Percentiles rank a stretch among this genome's conserved stretches.
phyloP scores from a whole-genome alignment of 2,329 filamentous ascomycete genomes.

The Neonectria ditissima region DNA sequence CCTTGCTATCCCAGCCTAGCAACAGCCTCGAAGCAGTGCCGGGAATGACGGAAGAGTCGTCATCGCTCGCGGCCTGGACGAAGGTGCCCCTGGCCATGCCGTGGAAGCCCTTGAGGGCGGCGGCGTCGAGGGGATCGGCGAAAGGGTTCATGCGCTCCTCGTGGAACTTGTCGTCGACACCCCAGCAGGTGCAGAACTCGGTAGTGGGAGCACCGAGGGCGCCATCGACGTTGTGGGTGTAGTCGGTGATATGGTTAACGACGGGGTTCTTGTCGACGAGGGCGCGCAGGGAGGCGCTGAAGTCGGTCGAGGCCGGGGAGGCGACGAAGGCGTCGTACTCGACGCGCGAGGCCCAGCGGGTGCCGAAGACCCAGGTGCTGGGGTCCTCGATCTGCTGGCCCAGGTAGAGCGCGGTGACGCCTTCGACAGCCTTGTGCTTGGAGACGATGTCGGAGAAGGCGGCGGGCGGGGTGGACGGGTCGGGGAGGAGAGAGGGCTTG shows the following conservation, averaged over 20 bases:
- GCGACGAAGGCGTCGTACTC: slow-evolving; percentile 52
- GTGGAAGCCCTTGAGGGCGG: slow-evolving; percentile 46
- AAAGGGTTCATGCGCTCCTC: slow-evolving; percentile 48
- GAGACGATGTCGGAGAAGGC: slow-evolving; percentile 44
- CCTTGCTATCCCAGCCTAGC: slow-evolving; percentile 55
- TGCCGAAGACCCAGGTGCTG: slow-evolving; percentile 47
- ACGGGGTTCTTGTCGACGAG: slow-evolving; percentile 44
- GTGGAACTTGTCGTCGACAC: slow-evolving; percentile 48
- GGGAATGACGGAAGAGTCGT: slow-evolving; percentile 43
- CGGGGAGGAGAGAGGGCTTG: slow-evolving; percentile 43
- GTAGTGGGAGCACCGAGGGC: slow-evolving; percentile 52
- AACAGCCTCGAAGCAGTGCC: slow-evolving; percentile 49
- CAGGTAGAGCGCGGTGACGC: slow-evolving; percentile 49
- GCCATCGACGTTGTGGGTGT: slow-evolving; percentile 36
- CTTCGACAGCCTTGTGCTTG: slow-evolving; percentile 47
- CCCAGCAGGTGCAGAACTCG: slow-evolving; percentile 54
- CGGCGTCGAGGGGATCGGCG: slow-evolving; percentile 38
- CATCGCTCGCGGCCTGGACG: slow-evolving; percentile 45
- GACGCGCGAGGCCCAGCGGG: slow-evolving; percentile 50
- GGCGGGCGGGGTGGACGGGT: slow-evolving; percentile 43
- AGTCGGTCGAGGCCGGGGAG: slow-evolving; percentile 53
- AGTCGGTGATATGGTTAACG: slow-evolving; percentile 37
- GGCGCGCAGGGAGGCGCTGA: slow-evolving; percentile 52
- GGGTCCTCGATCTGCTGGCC: slow-evolving; percentile 52
- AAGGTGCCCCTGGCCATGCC: slow-evolving; percentile 51